These are phyloP conservation scores for Apiospora saccharicola DNA, from an alignment of 2,329 filamentous ascomycete species.

Conservation along the genomic window DNA sequence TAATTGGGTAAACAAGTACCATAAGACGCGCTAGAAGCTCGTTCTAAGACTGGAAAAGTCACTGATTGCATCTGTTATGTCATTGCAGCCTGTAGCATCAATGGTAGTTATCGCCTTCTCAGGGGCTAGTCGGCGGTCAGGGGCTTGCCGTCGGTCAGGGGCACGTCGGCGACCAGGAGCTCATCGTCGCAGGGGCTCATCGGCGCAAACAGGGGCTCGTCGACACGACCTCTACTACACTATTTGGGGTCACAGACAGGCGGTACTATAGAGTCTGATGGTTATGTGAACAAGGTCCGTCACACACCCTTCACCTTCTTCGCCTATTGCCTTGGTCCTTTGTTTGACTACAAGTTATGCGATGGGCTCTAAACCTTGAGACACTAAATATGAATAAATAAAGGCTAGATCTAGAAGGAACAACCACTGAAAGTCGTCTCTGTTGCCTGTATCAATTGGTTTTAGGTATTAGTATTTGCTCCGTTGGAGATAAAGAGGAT, in stretches of 20 bases:
- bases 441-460: too few species aligned
- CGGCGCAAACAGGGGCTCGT: neutral
- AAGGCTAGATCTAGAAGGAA: too few species aligned
- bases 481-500: too few species aligned
- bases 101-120: neutral
- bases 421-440: too few species aligned
- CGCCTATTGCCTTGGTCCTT: neutral
- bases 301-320: neutral
- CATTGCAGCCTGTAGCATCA: neutral
- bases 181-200: neutral
- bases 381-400: too few species aligned
- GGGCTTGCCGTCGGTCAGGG: neutral
- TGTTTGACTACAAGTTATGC: too few species aligned
- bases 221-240: neutral
- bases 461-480: too few species aligned
- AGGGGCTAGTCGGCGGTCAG: neutral
- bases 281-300: neutral
- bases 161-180: too few species aligned
- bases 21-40: neutral
- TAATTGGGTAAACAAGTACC: too few species aligned
- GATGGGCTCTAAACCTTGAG: neutral
- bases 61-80: neutral
- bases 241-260: neutral
- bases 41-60: neutral
- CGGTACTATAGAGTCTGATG: neutral